Percentiles rank a stretch among this genome's conserved stretches.
Conservation (phyloP, 2,329 filamentous ascomycete species). For the Phaeoacremonium minimum region DNA sequence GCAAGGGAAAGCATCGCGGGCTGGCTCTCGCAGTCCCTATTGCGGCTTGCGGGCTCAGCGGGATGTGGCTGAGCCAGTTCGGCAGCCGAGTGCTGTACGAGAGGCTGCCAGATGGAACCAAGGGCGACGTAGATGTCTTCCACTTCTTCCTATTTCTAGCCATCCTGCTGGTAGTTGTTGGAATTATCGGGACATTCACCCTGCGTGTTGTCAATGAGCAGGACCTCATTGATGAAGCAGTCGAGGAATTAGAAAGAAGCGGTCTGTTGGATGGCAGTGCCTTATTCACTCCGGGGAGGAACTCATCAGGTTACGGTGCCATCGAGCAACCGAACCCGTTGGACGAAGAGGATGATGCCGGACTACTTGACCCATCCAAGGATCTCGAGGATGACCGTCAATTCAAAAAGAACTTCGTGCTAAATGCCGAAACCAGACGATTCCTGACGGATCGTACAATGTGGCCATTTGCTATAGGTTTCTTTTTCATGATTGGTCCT, state of each 20-base stretch:
- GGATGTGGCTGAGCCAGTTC: slow-evolving; percentile 92
- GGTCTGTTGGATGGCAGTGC: slow-evolving; percentile 74
- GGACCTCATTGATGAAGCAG: slow-evolving; percentile 82
- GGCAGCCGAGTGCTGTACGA: slow-evolving; percentile 76
- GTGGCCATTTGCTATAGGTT: slow-evolving; percentile 90
- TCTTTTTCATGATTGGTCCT: slow-evolving; percentile 89
- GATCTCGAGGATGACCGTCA: slow-evolving; percentile 39
- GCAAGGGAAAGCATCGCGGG: slow-evolving; percentile 79
- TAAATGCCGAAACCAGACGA: slow-evolving; percentile 83
- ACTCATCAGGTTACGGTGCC: slow-evolving; percentile 56
- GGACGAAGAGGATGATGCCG: slow-evolving; percentile 40
- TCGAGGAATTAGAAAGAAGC: slow-evolving; percentile 86
- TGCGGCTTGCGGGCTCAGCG: slow-evolving; percentile 86
- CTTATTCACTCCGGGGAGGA: slow-evolving; percentile 58
- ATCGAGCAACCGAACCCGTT: slow-evolving; percentile 31
- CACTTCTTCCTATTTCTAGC: slow-evolving; percentile 85
- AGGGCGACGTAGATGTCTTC: slow-evolving; percentile 68
- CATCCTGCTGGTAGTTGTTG: slow-evolving; percentile 64
- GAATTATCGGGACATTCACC: slow-evolving; percentile 68
- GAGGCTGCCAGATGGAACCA: slow-evolving; percentile 55
- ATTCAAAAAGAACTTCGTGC: slow-evolving; percentile 80
- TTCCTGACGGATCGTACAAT: slow-evolving; percentile 89
- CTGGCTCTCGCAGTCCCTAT: slow-evolving; percentile 88
- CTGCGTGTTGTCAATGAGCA: slow-evolving; percentile 79
- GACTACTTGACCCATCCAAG: slow-evolving; percentile 30